Conservation (phyloP, 345 rosid genomes). For the Leavenworthia alabamica region DNA sequence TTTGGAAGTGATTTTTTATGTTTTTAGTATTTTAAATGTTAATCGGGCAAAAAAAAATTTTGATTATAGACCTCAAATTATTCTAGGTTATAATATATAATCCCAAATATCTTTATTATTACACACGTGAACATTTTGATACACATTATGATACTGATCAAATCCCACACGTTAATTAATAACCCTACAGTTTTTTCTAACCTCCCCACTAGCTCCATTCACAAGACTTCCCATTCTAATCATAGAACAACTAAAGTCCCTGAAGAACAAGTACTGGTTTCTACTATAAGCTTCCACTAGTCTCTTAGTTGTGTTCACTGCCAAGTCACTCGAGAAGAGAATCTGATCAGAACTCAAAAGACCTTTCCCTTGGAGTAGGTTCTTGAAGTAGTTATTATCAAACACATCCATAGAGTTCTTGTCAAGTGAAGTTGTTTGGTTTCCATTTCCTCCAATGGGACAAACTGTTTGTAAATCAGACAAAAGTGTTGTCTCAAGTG, state of each 20-base stretch:
- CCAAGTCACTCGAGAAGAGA: conserved; percentile 43
- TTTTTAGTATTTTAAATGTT: too few relatives aligned
- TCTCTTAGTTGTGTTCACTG: conserved; percentile 42
- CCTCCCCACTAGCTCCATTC: conserved; percentile 51
- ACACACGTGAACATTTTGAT: conserved; percentile 1
- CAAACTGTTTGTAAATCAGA: conserved; percentile 43
- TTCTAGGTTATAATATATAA: not conserved
- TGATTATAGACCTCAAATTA: too few relatives aligned
- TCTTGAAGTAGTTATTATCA: conserved; percentile 61
- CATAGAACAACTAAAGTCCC: conserved; percentile 51
- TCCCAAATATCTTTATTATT: not conserved
- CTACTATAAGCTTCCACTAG: conserved; percentile 45
- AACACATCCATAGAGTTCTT: conserved; percentile 45
- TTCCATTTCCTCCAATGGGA: conserved; percentile 42
- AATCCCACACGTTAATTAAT: conserved; percentile 35
- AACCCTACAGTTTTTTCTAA: conserved; percentile 54
- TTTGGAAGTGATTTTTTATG: too few relatives aligned
- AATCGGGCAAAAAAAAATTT: too few relatives aligned
- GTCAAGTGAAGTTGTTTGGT: conserved; percentile 42
- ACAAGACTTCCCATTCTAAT: conserved; percentile 63
- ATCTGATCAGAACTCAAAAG: conserved; percentile 56
- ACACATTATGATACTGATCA: not conserved
- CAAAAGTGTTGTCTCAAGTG: conserved; percentile 41
- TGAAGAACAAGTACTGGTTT: conserved; percentile 35
- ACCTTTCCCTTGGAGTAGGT: conserved; percentile 50